Percentiles rank a stretch among this genome's conserved stretches.
These are phyloP conservation scores for Mucor mucedo DNA, from an alignment of 371 early-diverging fungal genomes.

Conservation along the genomic window DNA sequence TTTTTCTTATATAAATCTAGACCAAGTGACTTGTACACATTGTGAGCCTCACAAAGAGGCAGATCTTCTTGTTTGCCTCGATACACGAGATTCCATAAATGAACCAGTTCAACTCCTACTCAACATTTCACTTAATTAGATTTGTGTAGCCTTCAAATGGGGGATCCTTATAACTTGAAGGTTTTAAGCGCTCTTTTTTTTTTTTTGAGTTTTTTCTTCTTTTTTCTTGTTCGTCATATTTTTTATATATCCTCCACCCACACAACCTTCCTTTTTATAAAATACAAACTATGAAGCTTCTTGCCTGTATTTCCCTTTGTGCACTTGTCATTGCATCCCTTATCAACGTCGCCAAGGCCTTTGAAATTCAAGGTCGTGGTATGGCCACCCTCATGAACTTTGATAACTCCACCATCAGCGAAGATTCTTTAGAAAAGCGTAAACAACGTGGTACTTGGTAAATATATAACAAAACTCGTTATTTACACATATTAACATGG, in stretches of 20 bases:
- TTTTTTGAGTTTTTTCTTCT: conserved; percentile 17
- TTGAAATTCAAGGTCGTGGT: conserved; percentile 36
- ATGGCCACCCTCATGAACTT: conserved; percentile 42
- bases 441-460: conserved; percentile 54
- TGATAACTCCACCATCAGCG: conserved; percentile 24
- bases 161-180: conserved; percentile 4
- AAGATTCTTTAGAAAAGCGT: conserved; percentile 34
- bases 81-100: conserved; percentile 26
- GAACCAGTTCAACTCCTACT: conserved; percentile 24
- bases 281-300: conserved; percentile 25
- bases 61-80: conserved; percentile 8
- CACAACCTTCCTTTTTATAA: conserved; percentile 4
- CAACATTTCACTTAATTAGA: conserved; percentile 32
- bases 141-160: conserved; percentile 28
- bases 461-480: not conserved
- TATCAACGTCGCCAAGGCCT: conserved; percentile 25
- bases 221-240: conserved; percentile 17
- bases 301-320: conserved; percentile 25
- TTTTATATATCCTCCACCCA: conserved; percentile 11
- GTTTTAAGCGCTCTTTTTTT: conserved; percentile 6
- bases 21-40: not conserved
- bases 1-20: not conserved
- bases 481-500: too few relatives aligned
- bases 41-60: not conserved
- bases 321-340: conserved; percentile 24